phyloP scores from a whole-genome alignment of 805 yeast species.

The Pichia exigua region DNA sequence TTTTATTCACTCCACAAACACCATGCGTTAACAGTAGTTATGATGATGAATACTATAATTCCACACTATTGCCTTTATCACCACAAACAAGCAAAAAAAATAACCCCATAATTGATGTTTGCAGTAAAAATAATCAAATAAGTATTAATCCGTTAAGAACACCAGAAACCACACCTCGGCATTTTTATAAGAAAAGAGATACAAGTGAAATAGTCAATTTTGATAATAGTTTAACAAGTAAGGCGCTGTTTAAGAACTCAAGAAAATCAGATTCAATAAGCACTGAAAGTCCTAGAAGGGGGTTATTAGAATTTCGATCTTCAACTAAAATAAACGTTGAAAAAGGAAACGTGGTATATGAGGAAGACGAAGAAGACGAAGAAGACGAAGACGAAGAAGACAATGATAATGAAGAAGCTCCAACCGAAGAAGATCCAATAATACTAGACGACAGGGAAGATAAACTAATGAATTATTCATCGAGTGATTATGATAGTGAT shows the following conservation, averaged over 20 bases:
- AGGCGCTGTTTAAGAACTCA: neutral
- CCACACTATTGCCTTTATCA: conserved; percentile 2
- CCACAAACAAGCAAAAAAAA: conserved; percentile 10
- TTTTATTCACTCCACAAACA: conserved; percentile 10
- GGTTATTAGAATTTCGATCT: conserved; percentile 16
- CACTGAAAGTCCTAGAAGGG: neutral
- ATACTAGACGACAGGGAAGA: conserved; percentile 4
- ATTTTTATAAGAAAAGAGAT: conserved; percentile 2
- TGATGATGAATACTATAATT: neutral
- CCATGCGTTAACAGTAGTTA: conserved; percentile 6
- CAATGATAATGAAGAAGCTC: too few species aligned
- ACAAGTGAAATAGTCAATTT: neutral
- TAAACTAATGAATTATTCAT: conserved; percentile 6
- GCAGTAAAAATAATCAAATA: neutral
- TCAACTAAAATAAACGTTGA: conserved; percentile 18
- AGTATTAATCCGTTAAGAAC: conserved; percentile 5
- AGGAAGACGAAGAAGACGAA: conserved; percentile 10
- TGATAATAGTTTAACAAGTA: neutral
- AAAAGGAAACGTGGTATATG: conserved; percentile 13
- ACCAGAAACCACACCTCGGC: conserved; percentile 14
- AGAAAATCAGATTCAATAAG: neutral
- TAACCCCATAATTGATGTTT: neutral
- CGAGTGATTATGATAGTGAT: conserved; percentile 7
- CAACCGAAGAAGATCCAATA: neutral
- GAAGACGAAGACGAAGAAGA: conserved; percentile 2